A percentile compares a stretch with the other conserved stretches of the same genome.
These are phyloP conservation scores for Salinomyces thailandicus DNA, from an alignment of 2,329 filamentous ascomycete species.

Conservation along the genomic window DNA sequence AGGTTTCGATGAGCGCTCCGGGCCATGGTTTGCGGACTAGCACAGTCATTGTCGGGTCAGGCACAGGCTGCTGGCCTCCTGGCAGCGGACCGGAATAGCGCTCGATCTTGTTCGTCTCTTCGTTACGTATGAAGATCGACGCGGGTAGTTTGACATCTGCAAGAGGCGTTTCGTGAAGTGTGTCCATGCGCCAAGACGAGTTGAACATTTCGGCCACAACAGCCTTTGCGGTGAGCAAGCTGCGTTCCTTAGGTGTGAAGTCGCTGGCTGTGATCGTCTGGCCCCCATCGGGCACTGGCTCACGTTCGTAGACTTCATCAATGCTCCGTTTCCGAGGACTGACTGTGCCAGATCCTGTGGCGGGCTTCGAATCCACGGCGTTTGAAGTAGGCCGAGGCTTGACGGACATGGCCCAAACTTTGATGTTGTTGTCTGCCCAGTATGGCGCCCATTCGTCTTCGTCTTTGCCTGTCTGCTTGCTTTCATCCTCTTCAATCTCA, in stretches of 20 bases:
- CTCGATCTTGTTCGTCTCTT: constrained; percentile 51
- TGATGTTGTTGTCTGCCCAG: constrained; percentile 65
- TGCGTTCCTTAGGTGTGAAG: constrained; percentile 31
- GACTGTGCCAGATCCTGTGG: constrained; percentile 5
- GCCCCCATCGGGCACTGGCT: constrained; percentile 14
- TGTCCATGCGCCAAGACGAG: constrained; percentile 63
- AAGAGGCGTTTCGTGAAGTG: constrained; percentile 55
- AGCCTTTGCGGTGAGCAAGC: constrained; percentile 37
- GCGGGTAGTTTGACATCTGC: constrained; percentile 57
- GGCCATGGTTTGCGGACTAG: constrained; percentile 72
- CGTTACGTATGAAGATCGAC: constrained; percentile 57
- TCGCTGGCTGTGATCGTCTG: constrained; percentile 28
- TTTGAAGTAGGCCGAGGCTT: constrained; percentile 17
- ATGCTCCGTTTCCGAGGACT: constrained; percentile 27
- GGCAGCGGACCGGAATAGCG: constrained; percentile 60
- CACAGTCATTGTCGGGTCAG: constrained; percentile 45
- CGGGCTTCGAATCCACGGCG: not conserved
- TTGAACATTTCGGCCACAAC: constrained; percentile 71
- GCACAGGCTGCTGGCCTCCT: constrained; percentile 32
- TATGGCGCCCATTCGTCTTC: constrained; percentile 43
- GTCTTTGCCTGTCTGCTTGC: constrained; percentile 17
- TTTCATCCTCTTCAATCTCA: constrained; percentile 46
- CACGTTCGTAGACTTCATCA: constrained; percentile 24
- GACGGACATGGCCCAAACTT: constrained; percentile 73
- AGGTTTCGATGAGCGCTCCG: constrained; percentile 48